These are phyloP conservation scores for Simmondsia chinensis DNA, from an alignment of 148 eudicot genomes.

Conservation along the genomic window DNA sequence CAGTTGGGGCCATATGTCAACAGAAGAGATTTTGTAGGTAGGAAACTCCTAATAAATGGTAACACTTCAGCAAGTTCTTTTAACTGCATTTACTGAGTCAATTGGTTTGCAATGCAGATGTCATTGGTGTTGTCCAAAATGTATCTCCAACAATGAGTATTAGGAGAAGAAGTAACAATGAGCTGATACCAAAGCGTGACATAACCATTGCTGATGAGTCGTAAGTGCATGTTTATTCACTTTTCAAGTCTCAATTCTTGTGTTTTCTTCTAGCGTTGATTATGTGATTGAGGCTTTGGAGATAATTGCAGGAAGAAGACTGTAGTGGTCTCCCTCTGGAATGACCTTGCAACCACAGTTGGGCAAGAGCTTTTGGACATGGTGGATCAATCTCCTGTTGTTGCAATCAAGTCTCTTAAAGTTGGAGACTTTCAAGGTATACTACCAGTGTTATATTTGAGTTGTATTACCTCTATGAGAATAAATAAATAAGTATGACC, in stretches of 20 bases:
- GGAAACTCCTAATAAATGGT: not conserved
- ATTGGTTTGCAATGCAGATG: too few species aligned
- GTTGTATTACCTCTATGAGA: too few species aligned
- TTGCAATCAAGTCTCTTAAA: slow-evolving; percentile 80
- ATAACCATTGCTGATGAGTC: slow-evolving; percentile 92
- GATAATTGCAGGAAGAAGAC: slow-evolving; percentile 76
- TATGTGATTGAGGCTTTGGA: not conserved
- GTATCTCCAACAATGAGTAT: slow-evolving; percentile 90
- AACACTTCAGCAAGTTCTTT: too few species aligned
- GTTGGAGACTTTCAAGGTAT: slow-evolving; percentile 92
- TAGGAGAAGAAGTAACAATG: slow-evolving; percentile 64
- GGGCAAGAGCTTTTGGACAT: slow-evolving; percentile 90
- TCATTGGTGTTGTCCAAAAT: slow-evolving; percentile 80
- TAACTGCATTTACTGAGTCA: too few species aligned
- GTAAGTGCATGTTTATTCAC: slow-evolving; percentile 31
- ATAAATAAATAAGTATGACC: too few species aligned
- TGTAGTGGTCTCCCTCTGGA: slow-evolving; percentile 91
- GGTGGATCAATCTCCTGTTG: slow-evolving; percentile 79
- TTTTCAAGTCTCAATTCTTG: not conserved
- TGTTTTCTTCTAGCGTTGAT: not conserved
- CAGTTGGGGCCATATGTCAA: slow-evolving; percentile 84
- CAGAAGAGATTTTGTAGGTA: slow-evolving; percentile 77
- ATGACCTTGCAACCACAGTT: slow-evolving; percentile 67
- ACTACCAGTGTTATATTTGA: too few species aligned
- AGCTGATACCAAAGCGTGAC: slow-evolving; percentile 83